Conservation (phyloP, 2,329 filamentous ascomycete species). For the Cladosporium sphaerospermum region DNA sequence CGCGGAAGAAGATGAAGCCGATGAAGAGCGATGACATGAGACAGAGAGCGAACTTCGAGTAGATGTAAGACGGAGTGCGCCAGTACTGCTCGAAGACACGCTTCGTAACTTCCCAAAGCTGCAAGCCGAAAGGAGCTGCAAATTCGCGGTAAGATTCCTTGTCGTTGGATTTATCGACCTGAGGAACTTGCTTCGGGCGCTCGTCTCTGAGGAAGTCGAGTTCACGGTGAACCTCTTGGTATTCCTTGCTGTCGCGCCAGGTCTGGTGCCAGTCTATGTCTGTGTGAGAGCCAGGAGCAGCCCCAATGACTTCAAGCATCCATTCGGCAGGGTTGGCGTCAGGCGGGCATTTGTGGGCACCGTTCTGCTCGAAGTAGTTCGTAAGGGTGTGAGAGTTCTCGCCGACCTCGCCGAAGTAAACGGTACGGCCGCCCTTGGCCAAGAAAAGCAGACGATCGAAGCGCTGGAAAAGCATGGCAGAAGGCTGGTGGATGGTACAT, state of each 20-base stretch:
- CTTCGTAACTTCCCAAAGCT: slow-evolving; percentile 60
- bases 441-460: slow-evolving; percentile 79
- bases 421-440: slow-evolving; percentile 66
- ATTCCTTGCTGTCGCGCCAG: slow-evolving; percentile 46
- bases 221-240: slow-evolving; percentile 39
- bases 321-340: slow-evolving; percentile 77
- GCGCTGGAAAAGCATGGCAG: slow-evolving; percentile 86
- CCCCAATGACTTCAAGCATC: slow-evolving; percentile 58
- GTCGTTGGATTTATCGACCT: slow-evolving; percentile 36
- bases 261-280: slow-evolving; percentile 46
- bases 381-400: slow-evolving; percentile 62
- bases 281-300: slow-evolving; percentile 43
- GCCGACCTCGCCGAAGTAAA: slow-evolving; percentile 78
- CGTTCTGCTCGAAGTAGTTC: slow-evolving; percentile 69
- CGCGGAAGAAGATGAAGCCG: slow-evolving; percentile 73
- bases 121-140: slow-evolving; percentile 64
- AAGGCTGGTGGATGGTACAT: slow-evolving; percentile 98
- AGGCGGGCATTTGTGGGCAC: slow-evolving; percentile 57
- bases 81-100: slow-evolving; percentile 90
- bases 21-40: slow-evolving; percentile 65
- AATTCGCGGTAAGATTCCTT: slow-evolving; percentile 66
- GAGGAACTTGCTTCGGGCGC: slow-evolving; percentile 24
- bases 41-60: slow-evolving; percentile 69
- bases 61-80: slow-evolving; percentile 84
- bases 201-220: slow-evolving; percentile 41